phyloP scores from a whole-genome alignment of 2,329 filamentous ascomycete species.

The Thielaviopsis cerberus region DNA sequence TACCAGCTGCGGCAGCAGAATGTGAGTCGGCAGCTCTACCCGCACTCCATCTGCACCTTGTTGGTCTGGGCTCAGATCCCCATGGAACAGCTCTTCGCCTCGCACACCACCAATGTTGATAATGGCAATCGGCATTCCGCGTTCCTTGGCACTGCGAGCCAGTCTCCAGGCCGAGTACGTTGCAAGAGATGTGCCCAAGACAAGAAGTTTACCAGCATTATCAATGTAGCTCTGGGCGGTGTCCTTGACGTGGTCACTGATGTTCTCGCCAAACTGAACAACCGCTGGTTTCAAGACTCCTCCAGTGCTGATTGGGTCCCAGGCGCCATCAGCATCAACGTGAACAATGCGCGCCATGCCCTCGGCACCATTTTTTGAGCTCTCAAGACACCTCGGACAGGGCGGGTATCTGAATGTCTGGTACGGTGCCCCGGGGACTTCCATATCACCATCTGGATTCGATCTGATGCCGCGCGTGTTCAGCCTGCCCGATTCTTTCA shows the following conservation, averaged over 20 bases:
- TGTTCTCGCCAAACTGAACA: slow-evolving; percentile 91
- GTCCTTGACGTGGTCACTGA: slow-evolving; percentile 47
- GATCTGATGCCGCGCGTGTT: slow-evolving; percentile 52
- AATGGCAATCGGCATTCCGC: slow-evolving; percentile 69
- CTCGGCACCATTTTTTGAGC: slow-evolving; percentile 16
- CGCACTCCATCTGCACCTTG: slow-evolving; percentile 34
- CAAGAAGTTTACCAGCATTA: slow-evolving; percentile 51
- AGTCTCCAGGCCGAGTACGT: slow-evolving; percentile 91
- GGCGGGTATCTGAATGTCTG: slow-evolving; percentile 79
- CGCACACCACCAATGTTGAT: slow-evolving; percentile 74
- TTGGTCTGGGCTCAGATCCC: slow-evolving; percentile 32
- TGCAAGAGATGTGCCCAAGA: slow-evolving; percentile 77
- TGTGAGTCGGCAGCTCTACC: slow-evolving; percentile 38
- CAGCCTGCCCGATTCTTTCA: slow-evolving; percentile 46
- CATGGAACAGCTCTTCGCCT: slow-evolving; percentile 57
- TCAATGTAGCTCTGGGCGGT: slow-evolving; percentile 69
- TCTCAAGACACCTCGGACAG: slow-evolving; percentile 60
- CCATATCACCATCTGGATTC: slow-evolving; percentile 89
- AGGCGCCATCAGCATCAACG: slow-evolving; percentile 58
- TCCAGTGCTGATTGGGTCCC: slow-evolving; percentile 43
- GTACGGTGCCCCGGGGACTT: slow-evolving; percentile 73
- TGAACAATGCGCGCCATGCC: slow-evolving; percentile 22
- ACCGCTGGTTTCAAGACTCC: slow-evolving; percentile 86
- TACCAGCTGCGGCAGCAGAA: slow-evolving; percentile 37
- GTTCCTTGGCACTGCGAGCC: slow-evolving; percentile 63